A percentile compares a stretch with the other conserved stretches of the same genome.
Conservation (phyloP, 345 rosid genomes). For the Populus alba region DNA sequence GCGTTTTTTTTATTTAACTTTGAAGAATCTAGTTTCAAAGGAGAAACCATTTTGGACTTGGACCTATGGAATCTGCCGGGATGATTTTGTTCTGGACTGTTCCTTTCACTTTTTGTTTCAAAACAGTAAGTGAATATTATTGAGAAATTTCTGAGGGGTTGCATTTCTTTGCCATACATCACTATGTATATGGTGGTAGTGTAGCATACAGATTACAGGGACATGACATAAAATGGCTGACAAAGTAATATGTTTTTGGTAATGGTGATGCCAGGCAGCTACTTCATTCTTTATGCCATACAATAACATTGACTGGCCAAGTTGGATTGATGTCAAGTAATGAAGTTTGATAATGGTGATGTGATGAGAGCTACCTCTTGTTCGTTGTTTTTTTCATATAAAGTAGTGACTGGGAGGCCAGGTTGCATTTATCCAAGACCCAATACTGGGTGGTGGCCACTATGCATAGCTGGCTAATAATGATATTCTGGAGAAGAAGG, state of each 20-base stretch:
- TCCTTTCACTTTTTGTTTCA: neutral
- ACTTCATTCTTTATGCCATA: neutral
- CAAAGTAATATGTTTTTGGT: neutral
- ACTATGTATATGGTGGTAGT: neutral
- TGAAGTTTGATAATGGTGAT: neutral
- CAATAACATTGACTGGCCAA: neutral
- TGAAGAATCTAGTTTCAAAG: neutral
- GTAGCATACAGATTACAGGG: neutral
- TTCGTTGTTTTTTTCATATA: neutral
- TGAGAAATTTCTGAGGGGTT: neutral
- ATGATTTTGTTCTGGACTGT: neutral
- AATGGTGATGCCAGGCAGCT: neutral
- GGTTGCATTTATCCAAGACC: neutral
- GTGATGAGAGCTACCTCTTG: neutral
- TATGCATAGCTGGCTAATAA: conserved; percentile 5
- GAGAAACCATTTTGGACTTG: neutral
- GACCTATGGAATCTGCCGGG: neutral
- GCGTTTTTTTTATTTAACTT: neutral
- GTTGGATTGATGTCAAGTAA: neutral
- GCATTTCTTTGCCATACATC: neutral
- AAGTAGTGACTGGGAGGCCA: neutral
- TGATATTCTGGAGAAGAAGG: neutral
- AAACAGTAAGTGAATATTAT: neutral
- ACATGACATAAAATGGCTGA: neutral
- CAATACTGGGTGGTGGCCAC: neutral